Conservation (phyloP, 176 grass and related monocot genomes). For the Elymus sibiricus region DNA sequence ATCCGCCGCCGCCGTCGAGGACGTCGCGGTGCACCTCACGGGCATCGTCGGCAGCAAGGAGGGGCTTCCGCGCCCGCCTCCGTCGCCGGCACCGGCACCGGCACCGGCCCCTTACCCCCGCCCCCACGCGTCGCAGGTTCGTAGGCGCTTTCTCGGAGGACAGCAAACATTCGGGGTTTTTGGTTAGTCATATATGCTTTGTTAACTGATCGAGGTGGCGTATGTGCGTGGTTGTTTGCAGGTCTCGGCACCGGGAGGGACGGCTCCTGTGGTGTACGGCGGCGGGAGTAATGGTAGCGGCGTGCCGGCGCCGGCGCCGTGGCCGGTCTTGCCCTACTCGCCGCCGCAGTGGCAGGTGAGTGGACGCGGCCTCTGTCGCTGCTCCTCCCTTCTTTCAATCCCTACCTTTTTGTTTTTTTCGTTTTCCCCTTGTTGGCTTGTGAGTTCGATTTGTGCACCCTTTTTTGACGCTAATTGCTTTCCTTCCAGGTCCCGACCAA, state of each 20-base stretch:
- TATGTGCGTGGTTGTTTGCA: neutral
- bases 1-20: conserved; percentile 23
- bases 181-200: neutral
- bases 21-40: conserved; percentile 39
- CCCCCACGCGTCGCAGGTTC: conserved; percentile 12
- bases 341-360: conserved; percentile 8
- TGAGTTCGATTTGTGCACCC: neutral
- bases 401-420: neutral
- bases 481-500: neutral
- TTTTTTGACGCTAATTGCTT: neutral
- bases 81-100: neutral
- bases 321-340: conserved; percentile 5
- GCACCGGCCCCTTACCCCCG: neutral
- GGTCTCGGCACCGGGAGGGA: conserved; percentile 18
- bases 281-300: neutral
- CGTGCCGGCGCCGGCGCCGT: neutral
- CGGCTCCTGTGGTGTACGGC: neutral
- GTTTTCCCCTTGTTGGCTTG: neutral
- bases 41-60: conserved; percentile 12
- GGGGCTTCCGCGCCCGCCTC: neutral
- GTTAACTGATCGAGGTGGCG: neutral
- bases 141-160: neutral
- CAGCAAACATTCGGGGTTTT: neutral
- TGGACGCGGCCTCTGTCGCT: neutral
- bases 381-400: neutral